A percentile compares a stretch with the other conserved stretches of the same genome.
Conservation (phyloP, 768 basidiomycete genomes). For the Mrakia frigida region DNA sequence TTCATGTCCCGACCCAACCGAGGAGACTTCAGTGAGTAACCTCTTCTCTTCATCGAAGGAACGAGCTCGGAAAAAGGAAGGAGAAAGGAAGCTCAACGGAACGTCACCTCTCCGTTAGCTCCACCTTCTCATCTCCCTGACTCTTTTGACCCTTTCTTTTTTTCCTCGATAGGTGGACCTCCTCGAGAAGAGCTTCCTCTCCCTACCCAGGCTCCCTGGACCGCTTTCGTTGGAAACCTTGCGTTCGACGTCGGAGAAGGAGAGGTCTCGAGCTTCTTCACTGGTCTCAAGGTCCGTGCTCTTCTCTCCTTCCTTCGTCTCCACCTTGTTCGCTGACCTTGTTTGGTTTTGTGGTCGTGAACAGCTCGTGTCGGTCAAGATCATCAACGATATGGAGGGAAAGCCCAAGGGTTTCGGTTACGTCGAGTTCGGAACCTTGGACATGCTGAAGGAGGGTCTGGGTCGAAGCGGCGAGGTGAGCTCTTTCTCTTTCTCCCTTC, state of each 20-base stretch:
- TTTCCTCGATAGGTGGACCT: slow-evolving; percentile 45
- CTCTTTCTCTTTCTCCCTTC: slow-evolving; percentile 38
- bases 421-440: slow-evolving; percentile 84
- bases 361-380: slow-evolving; percentile 78
- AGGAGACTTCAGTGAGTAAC: slow-evolving; percentile 20
- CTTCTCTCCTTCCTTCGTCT: background rate
- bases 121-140: background rate
- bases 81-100: background rate
- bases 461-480: slow-evolving; percentile 61
- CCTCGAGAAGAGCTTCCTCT: slow-evolving; percentile 88
- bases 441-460: slow-evolving; percentile 78
- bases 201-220: slow-evolving; percentile 90
- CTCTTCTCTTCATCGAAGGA: background rate
- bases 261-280: slow-evolving; percentile 78
- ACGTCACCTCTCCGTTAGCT: slow-evolving; percentile 7
- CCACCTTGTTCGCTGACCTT: background rate
- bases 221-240: slow-evolving; percentile 93
- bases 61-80: slow-evolving; percentile 39
- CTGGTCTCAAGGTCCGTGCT: slow-evolving; percentile 35
- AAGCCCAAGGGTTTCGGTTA: slow-evolving; percentile 98
- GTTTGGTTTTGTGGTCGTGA: background rate
- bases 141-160: slow-evolving; percentile 36
- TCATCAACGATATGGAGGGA: slow-evolving; percentile 86
- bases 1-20: slow-evolving; percentile 33
- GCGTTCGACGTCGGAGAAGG: slow-evolving; percentile 82